Evolutionary conservation across 495 filamentous ascomycete genomes (phyloP).

Genomic region (Aspergillus funiculosus): DNA sequence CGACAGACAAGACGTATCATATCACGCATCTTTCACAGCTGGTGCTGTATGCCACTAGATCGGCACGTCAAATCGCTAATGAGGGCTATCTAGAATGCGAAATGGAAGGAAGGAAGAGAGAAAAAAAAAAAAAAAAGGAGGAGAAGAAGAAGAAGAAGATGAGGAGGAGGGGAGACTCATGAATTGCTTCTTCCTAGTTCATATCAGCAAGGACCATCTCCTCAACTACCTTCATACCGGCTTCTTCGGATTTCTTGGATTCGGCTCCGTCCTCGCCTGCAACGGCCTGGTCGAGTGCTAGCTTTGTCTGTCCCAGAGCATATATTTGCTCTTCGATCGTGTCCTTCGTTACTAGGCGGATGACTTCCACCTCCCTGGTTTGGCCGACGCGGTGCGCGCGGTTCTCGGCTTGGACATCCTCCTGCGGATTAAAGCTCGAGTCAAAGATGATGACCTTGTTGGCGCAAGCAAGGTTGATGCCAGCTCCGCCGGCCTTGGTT

Average conservation of each 20-base stretch:
- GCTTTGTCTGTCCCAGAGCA: constrained; percentile 80
- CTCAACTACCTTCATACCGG: constrained; percentile 56
- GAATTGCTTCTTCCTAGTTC: constrained; percentile 15
- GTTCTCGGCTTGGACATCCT: constrained; percentile 94
- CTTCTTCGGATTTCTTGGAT: constrained; percentile 49
- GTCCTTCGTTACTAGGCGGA: constrained; percentile 69
- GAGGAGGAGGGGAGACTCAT: neutral
- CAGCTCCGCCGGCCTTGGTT: constrained; percentile 88
- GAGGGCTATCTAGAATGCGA: too few relatives aligned
- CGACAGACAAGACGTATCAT: too few relatives aligned
- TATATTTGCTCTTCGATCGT: constrained; percentile 94
- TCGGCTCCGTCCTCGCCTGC: constrained; percentile 51
- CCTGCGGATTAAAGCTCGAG: constrained; percentile 90
- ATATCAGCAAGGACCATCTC: constrained; percentile 51
- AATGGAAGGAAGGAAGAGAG: too few relatives aligned
- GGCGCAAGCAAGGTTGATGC: constrained; percentile 88
- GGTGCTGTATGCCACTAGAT: too few relatives aligned
- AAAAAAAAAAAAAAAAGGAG: neutral
- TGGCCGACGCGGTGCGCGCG: constrained; percentile 93
- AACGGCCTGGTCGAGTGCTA: constrained; percentile 85
- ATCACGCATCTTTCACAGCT: too few relatives aligned
- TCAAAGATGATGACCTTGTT: constrained; percentile 99
- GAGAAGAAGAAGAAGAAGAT: neutral
- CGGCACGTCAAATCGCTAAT: too few relatives aligned
- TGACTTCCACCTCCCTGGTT: constrained; percentile 78